Evolutionary conservation across 2,329 filamentous ascomycete genomes (phyloP), one percentile per base, ranked within the genome.

Genomic region (Pestalotiopsis sp.): DNA sequence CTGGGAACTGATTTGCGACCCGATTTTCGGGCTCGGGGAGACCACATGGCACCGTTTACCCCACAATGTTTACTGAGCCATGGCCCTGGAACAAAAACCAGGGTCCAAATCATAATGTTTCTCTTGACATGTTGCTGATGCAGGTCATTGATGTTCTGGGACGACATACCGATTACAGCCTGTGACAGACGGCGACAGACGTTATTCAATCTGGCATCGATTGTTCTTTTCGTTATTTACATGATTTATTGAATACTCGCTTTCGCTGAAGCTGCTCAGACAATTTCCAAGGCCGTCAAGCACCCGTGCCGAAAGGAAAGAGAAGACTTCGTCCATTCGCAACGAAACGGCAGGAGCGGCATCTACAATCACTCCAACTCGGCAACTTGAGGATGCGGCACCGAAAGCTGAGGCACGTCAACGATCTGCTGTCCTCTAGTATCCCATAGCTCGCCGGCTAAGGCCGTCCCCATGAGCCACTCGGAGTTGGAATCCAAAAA

Each of bases 401-500:
- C 52, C 6, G 49, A 25, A 23, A 66, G 55, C 14, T 60, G 52
- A 13, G 64, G 64, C n/a, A 38, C 23, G 3, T 52, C 27, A 20
- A 20, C 20, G 39, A 59, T 59, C 14, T 23, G 52, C 52, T 66
- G 41, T 6, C 64, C 64, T 45, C 36, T 39, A 7, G 25, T 20
- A 49, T 59, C 52, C 64, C 64, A 66, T 0, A 66, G 64, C n/a
- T 60, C 64, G 2, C 64, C 64, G 4, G 64, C 64, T 4, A 66
- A 55, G 2, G 64, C 64, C 20, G 55, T 66, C 14, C 64, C 55
- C 55, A 66, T 60, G 25, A 66, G 31, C 64, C 64, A 66, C 27
- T 66, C 55, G 13, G 64, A 66, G 36, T 60, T 59, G 11, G 64
- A 66, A 55, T 66, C 64, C 39, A 66, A 31, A 36, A 66, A 66